A percentile compares a stretch with the other conserved stretches of the same genome.
Conservation (phyloP, 148 eudicot genomes). For the Rhododendron molle region DNA sequence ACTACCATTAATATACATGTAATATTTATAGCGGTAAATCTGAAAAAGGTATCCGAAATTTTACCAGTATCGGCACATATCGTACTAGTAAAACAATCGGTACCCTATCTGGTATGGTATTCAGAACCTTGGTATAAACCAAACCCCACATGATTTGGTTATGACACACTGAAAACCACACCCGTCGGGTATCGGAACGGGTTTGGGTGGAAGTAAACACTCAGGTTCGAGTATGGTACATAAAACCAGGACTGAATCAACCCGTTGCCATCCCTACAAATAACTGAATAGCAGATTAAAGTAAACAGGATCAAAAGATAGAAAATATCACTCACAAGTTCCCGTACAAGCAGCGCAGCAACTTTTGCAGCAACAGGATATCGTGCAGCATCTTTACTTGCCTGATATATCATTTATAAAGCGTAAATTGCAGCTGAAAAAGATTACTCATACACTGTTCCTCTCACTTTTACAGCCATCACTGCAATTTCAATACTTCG, state of each 20-base stretch:
- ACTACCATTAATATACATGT: too few species aligned
- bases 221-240: neutral
- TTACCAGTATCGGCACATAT: neutral
- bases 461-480: conserved; percentile 1
- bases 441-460: neutral
- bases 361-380: conserved; percentile 99
- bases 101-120: neutral
- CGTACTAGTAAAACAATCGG: too few species aligned
- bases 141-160: too few species aligned
- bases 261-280: neutral
- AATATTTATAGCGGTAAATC: too few species aligned
- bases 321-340: conserved; percentile 45
- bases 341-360: conserved; percentile 80
- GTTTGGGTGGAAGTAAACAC: neutral
- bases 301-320: neutral
- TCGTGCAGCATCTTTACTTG: conserved; percentile 79
- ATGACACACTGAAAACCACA: neutral
- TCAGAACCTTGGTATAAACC: neutral
- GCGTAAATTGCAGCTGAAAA: neutral
- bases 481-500: neutral
- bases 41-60: too few species aligned
- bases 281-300: neutral
- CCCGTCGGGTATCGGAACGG: neutral
- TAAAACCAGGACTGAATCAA: neutral
- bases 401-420: conserved; percentile 36